Base-by-base conservation (phyloP, 139 green algal genomes). In the Limnomonas spitsbergensis region DNA sequence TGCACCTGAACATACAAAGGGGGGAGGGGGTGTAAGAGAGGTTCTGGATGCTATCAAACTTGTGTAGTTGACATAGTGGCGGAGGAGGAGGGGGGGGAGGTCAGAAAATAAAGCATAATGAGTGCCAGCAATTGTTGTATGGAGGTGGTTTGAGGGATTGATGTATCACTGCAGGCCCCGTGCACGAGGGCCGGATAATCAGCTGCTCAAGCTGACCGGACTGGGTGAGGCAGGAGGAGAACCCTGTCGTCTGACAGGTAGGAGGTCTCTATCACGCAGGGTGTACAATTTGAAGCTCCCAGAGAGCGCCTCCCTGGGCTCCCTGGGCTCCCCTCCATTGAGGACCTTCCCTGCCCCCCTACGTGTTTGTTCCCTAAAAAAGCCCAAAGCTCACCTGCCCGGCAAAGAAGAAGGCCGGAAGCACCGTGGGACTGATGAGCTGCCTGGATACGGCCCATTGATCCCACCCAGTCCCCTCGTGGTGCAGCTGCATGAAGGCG, bases 331-430 rank as follows among this genome's bases (percentile, higher is more conserved):
- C n/a, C n/a, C n/a, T n/a, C n/a, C n/a, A n/a, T n/a, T n/a, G n/a
- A n/a, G n/a, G n/a, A n/a, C n/a, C n/a, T n/a, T n/a, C n/a, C n/a
- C 20, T 14, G 47, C 20, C 20, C 14, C 47, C 14, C 20, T 61
- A 14, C 47, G 20, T 14, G 14, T 61, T 20, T 61, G 47, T 29
- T 20, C 14, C 14, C 47, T 61, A 61, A 61, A 14, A 61, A 61
- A 29, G 20, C 47, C 20, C 14, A 61, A 61, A 70, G 20, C 47
- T 14, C 47, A 61, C 56, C 74, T 84, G 69, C 26, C 80, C 80
- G 20, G 80, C 80, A 53, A 77, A 84, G 80, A 84, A 84, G 68
- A 80, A 84, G 42, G 70, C 53, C 24, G 80, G 80, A n/a, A 84
- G 80, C 29, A 84, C 53, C 40, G 78, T 36, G 38, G 80, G 80